phyloP scores from a whole-genome alignment of 257 asterid genomes.

The Lycium barbarum region DNA sequence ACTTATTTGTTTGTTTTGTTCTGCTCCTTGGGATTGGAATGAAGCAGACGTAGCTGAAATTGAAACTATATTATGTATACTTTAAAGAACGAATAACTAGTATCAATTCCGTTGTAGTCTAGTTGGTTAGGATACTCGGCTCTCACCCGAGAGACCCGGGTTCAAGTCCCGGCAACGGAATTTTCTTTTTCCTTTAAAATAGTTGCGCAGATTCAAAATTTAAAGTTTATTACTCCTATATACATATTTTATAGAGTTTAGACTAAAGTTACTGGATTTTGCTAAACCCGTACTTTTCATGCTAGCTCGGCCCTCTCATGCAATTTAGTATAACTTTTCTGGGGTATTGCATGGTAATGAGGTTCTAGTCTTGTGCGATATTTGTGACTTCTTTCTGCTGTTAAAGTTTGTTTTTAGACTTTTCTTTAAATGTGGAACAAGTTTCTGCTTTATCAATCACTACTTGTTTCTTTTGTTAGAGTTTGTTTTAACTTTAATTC shows the following conservation, averaged over 20 bases:
- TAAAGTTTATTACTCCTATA: too few species aligned
- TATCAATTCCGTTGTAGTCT: too few species aligned
- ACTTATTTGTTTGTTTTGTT: not conserved
- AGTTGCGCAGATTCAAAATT: too few species aligned
- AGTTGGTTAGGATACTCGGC: slow-evolving; percentile 36
- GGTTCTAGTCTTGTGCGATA: not conserved
- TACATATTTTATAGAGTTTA: too few species aligned
- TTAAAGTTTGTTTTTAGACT: not conserved
- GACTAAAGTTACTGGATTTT: too few species aligned
- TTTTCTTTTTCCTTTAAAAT: not conserved
- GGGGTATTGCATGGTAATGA: not conserved
- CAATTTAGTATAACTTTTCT: too few species aligned
- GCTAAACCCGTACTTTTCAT: too few species aligned
- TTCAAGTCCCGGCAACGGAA: slow-evolving; percentile 86
- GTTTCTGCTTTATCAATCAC: not conserved
- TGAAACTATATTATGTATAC: too few species aligned
- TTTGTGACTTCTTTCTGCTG: not conserved
- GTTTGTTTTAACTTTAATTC: not conserved
- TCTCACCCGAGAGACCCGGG: slow-evolving; percentile 99
- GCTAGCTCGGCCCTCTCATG: too few species aligned
- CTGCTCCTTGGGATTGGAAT: too few species aligned
- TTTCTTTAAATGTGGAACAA: not conserved
- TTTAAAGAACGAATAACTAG: too few species aligned
- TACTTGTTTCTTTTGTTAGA: not conserved
- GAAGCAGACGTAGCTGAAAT: too few species aligned